phyloP scores from a whole-genome alignment of 2,329 filamentous ascomycete genomes.

The Sarocladiaceae sp. region DNA sequence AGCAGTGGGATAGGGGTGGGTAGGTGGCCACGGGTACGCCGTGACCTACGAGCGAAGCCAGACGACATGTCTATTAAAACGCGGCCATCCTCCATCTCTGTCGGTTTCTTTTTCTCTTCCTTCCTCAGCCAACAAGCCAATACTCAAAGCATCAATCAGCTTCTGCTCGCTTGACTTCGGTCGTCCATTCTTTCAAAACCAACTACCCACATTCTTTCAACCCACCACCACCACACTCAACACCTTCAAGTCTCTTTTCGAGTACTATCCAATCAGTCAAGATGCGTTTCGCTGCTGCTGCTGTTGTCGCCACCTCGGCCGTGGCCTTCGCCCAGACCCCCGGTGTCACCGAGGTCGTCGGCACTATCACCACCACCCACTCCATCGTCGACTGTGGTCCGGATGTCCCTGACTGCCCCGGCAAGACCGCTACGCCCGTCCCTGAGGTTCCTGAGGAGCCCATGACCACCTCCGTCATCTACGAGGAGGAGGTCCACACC shows the following conservation, averaged over 20 bases:
- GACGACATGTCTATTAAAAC: slow-evolving; percentile 38
- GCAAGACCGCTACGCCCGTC: slow-evolving; percentile 24
- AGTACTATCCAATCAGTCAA: slow-evolving; percentile 37
- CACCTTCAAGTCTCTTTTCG: slow-evolving; percentile 19
- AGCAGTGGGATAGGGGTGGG: slow-evolving; percentile 8
- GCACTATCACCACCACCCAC: slow-evolving; percentile 48
- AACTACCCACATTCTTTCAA: slow-evolving; percentile 29
- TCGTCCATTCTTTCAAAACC: slow-evolving; percentile 49
- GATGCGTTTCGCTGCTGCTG: slow-evolving; percentile 51
- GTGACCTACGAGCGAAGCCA: neutral
- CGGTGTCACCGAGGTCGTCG: slow-evolving; percentile 43
- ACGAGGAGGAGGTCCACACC: slow-evolving; percentile 52
- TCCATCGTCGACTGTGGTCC: slow-evolving; percentile 52
- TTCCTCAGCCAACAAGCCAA: slow-evolving; percentile 39
- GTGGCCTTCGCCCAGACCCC: slow-evolving; percentile 20
- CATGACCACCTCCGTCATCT: slow-evolving; percentile 47
- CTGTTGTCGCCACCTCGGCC: slow-evolving; percentile 12
- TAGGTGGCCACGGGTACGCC: slow-evolving; percentile 6
- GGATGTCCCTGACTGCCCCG: slow-evolving; percentile 55
- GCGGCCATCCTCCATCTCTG: slow-evolving; percentile 27
- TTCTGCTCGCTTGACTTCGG: slow-evolving; percentile 46
- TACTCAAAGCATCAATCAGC: slow-evolving; percentile 27
- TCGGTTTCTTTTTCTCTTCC: slow-evolving; percentile 18
- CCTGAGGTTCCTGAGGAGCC: slow-evolving; percentile 32
- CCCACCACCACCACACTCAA: slow-evolving; percentile 12